Evolutionary conservation across 2,329 filamentous ascomycete species (phyloP).

Genomic region (Neospermospora avenae): DNA sequence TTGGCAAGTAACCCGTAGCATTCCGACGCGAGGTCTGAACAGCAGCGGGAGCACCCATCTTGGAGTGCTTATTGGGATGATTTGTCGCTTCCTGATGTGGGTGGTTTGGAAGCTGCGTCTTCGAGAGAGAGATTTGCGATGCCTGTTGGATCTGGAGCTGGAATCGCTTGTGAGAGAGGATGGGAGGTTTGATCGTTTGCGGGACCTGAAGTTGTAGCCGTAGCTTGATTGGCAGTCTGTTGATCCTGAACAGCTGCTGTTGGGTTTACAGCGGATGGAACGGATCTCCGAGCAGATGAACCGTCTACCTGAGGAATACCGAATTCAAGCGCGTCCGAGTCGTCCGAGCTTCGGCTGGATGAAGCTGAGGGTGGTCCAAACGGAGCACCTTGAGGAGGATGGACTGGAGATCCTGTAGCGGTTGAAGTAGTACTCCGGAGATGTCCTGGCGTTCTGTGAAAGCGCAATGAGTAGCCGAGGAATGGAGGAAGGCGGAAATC

Average conservation of each 20-base stretch:
- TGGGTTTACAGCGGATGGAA: not conserved
- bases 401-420: not conserved
- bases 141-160: not conserved
- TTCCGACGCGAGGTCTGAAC: conserved; percentile 22
- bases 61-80: conserved; percentile 4
- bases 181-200: no score
- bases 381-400: not conserved
- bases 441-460: not conserved
- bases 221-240: not conserved
- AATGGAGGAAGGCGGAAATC: not conserved
- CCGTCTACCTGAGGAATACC: not conserved
- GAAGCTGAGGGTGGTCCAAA: not conserved
- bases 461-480: not conserved
- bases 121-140: not conserved
- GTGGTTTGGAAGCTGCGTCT: not conserved
- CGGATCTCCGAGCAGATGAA: not conserved
- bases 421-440: not conserved
- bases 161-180: not conserved
- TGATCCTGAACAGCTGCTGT: not conserved
- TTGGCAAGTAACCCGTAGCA: conserved; percentile 39
- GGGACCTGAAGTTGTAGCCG: not conserved
- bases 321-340: not conserved
- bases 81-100: not conserved
- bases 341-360: not conserved
- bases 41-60: conserved; percentile 18